Conservation (phyloP, 1,284 basidiomycete species). For the Ceratobasidium sp. region DNA sequence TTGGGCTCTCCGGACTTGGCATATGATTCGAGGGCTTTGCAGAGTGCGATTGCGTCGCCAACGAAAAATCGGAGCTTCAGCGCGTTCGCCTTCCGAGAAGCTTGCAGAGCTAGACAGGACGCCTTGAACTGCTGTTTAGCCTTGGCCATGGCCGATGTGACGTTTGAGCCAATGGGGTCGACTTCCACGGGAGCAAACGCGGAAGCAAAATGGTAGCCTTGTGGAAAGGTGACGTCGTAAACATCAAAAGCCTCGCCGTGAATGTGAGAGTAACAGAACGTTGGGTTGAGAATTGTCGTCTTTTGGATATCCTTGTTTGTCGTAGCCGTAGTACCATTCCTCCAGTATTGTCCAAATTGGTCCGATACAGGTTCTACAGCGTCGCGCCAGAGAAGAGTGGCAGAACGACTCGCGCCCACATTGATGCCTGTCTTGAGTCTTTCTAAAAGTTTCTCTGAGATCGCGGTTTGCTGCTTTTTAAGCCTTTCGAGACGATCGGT, state of each 20-base stretch:
- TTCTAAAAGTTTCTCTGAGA: neutral
- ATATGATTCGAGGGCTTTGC: constrained; percentile 39
- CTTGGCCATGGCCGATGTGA: constrained; percentile 52
- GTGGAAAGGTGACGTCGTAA: neutral
- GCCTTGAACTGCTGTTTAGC: constrained; percentile 57
- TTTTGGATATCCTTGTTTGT: constrained; percentile 6
- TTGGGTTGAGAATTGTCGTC: neutral
- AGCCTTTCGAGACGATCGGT: constrained; percentile 27
- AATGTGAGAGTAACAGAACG: constrained; percentile 2
- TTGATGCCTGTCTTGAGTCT: neutral
- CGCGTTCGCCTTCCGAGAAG: constrained; percentile 30
- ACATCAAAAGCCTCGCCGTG: neutral
- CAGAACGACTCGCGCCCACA: neutral
- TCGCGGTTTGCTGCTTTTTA: neutral
- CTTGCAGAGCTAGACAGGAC: constrained; percentile 58
- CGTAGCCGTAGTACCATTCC: neutral
- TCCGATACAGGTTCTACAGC: neutral
- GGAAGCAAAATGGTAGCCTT: constrained; percentile 17
- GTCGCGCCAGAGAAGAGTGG: neutral
- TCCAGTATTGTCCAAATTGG: neutral
- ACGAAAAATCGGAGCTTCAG: constrained; percentile 26
- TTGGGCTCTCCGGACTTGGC: neutral
- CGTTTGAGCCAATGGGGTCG: neutral
- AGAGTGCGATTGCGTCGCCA: constrained; percentile 5
- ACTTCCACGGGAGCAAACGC: constrained; percentile 10